phyloP scores from a whole-genome alignment of 306 rosid species.

The Vigna reflexopilosa region DNA sequence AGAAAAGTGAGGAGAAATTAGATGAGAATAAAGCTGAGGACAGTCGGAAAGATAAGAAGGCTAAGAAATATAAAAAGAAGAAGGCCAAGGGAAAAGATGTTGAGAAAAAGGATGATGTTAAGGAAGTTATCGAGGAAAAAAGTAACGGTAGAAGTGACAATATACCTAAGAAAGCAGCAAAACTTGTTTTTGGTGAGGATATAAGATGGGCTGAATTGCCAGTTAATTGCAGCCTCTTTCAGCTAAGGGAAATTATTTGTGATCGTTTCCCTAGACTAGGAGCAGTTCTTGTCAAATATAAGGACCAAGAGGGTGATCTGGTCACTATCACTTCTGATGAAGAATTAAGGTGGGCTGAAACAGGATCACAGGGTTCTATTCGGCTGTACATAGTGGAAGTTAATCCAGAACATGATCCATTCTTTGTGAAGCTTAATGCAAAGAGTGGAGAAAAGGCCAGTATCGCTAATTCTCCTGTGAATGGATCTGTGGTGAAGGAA shows the following conservation, averaged over 20 bases:
- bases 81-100: conserved; percentile 54
- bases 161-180: conserved; percentile 62
- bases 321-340: conserved; percentile 82
- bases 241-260: conserved; percentile 68
- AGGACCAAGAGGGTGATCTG: conserved; percentile 91
- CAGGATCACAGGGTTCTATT: conserved; percentile 62
- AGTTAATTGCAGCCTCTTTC: conserved; percentile 70
- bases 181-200: conserved; percentile 88
- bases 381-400: conserved; percentile 75
- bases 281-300: conserved; percentile 83
- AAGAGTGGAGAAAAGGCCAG: conserved; percentile 39
- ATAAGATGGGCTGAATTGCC: conserved; percentile 87
- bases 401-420: conserved; percentile 71
- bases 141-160: conserved; percentile 52
- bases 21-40: conserved; percentile 46
- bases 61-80: conserved; percentile 48
- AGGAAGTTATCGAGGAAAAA: conserved; percentile 74
- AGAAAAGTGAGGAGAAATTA: conserved; percentile 36
- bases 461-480: conserved; percentile 46
- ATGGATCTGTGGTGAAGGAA: conserved; percentile 51
- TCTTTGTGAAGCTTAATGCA: conserved; percentile 52
- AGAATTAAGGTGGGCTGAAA: conserved; percentile 89
- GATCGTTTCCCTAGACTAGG: conserved; percentile 71
- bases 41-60: conserved; percentile 30
- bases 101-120: conserved; percentile 64